Conservation (phyloP, 1,284 basidiomycete species). For the Heterobasidion parviporum region DNA sequence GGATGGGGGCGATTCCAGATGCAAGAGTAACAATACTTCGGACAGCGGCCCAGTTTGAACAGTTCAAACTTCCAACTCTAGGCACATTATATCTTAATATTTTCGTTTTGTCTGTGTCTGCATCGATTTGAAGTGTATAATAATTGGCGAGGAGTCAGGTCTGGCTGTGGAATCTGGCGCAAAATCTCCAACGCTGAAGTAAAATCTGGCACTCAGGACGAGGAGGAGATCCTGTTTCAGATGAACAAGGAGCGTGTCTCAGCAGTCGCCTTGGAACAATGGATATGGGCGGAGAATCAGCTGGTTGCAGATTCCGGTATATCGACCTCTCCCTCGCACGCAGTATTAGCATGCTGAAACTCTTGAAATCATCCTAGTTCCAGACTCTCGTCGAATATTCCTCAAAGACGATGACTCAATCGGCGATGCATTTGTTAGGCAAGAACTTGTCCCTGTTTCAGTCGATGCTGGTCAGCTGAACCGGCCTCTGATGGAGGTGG, state of each 20-base stretch:
- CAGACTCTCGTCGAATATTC: conserved; percentile 47
- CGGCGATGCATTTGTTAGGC: conserved; percentile 7
- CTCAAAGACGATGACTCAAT: conserved; percentile 47
- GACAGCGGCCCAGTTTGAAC: no score
- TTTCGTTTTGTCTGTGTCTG: no score
- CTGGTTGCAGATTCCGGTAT: conserved; percentile 63
- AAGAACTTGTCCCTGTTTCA: background rate
- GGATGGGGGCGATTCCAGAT: no score
- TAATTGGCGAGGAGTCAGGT: no score
- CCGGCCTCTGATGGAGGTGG: conserved; percentile 12
- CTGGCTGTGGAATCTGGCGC: no score
- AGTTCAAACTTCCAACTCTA: no score
- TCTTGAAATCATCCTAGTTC: conserved; percentile 23
- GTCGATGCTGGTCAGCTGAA: conserved; percentile 23
- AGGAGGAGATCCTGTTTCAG: conserved; percentile 35
- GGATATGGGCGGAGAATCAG: conserved; percentile 57
- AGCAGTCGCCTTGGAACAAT: conserved; percentile 21
- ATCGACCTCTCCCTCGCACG: conserved; percentile 14
- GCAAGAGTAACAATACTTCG: no score
- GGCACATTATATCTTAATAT: no score
- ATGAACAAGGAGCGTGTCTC: conserved; percentile 37
- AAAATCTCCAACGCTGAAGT: conserved; percentile 34
- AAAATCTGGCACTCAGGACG: conserved; percentile 47
- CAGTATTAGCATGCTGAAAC: background rate
- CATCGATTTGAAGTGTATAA: no score